A percentile compares a stretch with the other conserved stretches of the same genome.
phyloP scores from a whole-genome alignment of 495 filamentous ascomycete genomes.

The Massariosphaeria phaeospora region DNA sequence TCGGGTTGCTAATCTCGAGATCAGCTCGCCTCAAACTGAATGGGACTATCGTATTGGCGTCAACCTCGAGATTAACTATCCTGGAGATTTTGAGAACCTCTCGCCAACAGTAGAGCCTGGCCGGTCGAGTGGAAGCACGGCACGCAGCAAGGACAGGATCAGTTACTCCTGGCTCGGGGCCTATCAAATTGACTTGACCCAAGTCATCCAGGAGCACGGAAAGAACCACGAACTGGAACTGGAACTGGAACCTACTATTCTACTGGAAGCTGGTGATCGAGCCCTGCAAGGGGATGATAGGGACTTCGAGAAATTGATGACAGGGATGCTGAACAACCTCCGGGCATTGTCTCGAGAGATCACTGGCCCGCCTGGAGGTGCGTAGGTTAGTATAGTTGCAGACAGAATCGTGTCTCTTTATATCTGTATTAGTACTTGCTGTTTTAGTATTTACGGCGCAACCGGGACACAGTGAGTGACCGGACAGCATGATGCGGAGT shows the following conservation, averaged over 20 bases:
- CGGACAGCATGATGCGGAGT: no score
- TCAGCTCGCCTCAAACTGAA: conserved; percentile 29
- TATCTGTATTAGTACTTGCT: no score
- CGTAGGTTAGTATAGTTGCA: no score
- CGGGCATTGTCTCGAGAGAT: conserved; percentile 26
- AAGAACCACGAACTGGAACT: conserved; percentile 33
- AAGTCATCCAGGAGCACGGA: conserved; percentile 12
- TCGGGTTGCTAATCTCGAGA: conserved; percentile 27
- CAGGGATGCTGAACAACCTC: conserved; percentile 31
- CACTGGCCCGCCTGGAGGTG: background rate
- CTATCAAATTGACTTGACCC: conserved; percentile 31
- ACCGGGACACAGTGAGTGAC: no score
- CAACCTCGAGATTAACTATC: conserved; percentile 31
- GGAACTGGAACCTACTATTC: conserved; percentile 13
- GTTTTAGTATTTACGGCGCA: no score
- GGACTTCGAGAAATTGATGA: conserved; percentile 21
- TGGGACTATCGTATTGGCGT: conserved; percentile 34
- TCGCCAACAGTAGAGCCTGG: conserved; percentile 8
- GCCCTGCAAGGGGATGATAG: background rate
- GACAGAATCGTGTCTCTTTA: no score
- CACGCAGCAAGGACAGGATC: conserved; percentile 26
- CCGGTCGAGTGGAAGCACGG: background rate
- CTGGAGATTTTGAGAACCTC: conserved; percentile 18
- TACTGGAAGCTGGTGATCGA: conserved; percentile 9
- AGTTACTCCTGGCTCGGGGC: conserved; percentile 14